Conservation (phyloP, 768 basidiomycete species). For the Boletus reticuloceps region DNA sequence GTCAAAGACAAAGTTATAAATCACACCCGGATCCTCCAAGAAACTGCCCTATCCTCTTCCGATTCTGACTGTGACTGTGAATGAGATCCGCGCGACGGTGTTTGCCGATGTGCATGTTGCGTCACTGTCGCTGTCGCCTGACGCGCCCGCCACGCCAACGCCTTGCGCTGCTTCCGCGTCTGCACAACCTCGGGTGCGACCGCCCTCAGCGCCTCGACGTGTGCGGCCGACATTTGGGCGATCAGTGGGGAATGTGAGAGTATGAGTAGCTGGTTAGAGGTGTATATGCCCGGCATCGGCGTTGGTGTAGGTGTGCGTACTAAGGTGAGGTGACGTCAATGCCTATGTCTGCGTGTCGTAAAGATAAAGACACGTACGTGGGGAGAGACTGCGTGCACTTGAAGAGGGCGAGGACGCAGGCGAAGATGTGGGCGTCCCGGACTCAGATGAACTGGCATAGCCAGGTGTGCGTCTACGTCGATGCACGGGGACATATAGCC, state of each 20-base stretch:
- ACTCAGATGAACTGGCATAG: conserved; percentile 1
- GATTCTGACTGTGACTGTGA: conserved; percentile 5
- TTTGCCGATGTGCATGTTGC: neutral
- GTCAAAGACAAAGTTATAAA: no score
- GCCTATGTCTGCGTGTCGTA: no score
- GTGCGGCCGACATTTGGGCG: conserved; percentile 1
- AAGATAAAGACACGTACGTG: neutral
- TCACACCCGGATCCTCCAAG: conserved; percentile 15
- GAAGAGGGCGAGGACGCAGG: conserved; percentile 12
- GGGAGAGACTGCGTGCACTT: conserved; percentile 4
- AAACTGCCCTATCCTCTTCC: conserved; percentile 14
- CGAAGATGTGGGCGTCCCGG: neutral
- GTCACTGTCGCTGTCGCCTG: neutral
- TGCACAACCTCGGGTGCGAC: conserved; percentile 28
- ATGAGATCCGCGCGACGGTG: conserved; percentile 6
- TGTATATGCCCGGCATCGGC: conserved; percentile 19
- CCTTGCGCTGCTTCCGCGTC: conserved; percentile 26
- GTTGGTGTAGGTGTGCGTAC: no score
- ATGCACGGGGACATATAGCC: conserved; percentile 42
- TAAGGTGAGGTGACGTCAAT: no score
- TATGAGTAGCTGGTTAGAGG: conserved; percentile 23
- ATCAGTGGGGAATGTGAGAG: conserved; percentile 25
- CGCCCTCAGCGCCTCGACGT: conserved; percentile 10
- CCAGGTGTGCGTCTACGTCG: conserved; percentile 23
- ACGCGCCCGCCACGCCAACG: conserved; percentile 20